Evolutionary conservation across 495 filamentous ascomycete genomes (phyloP).

Genomic region (Pyrenula massariospora): DNA sequence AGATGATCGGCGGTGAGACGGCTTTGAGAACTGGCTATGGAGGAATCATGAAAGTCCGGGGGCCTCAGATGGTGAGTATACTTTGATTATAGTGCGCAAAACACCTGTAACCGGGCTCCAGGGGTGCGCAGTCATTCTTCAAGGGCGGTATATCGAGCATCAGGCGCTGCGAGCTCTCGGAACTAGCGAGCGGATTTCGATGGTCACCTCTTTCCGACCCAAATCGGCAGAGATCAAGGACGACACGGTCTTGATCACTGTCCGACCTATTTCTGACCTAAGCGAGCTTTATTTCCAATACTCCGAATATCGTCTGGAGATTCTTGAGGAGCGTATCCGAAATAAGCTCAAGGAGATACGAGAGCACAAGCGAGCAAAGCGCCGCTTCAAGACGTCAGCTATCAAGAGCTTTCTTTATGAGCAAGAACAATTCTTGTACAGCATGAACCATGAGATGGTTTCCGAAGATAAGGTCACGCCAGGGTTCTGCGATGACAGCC

Average conservation of each 20-base stretch:
- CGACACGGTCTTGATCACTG: slow-evolving; percentile 55
- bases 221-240: slow-evolving; percentile 45
- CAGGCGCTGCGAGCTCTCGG: slow-evolving; percentile 54
- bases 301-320: slow-evolving; percentile 58
- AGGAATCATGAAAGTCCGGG: slow-evolving; percentile 55
- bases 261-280: slow-evolving; percentile 53
- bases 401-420: slow-evolving; percentile 35
- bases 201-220: slow-evolving; percentile 63
- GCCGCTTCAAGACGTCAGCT: slow-evolving; percentile 25
- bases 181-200: slow-evolving; percentile 54
- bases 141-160: slow-evolving; percentile 64
- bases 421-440: slow-evolving; percentile 41
- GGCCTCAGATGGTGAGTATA: slow-evolving; percentile 47
- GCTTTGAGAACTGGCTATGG: slow-evolving; percentile 49
- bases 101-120: slow-evolving; percentile 13
- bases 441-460: slow-evolving; percentile 46
- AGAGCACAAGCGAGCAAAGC: slow-evolving; percentile 27
- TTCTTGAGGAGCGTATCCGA: slow-evolving; percentile 48
- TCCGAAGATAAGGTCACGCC: slow-evolving; percentile 37
- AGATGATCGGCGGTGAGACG: slow-evolving; percentile 65
- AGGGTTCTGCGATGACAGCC: slow-evolving; percentile 33
- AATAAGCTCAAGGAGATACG: slow-evolving; percentile 29
- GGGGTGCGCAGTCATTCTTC: slow-evolving; percentile 57
- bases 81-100: neutral
- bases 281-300: slow-evolving; percentile 61